Evolutionary conservation across 2,329 filamentous ascomycete species (phyloP).

Genomic region (Biscogniauxia sp.): DNA sequence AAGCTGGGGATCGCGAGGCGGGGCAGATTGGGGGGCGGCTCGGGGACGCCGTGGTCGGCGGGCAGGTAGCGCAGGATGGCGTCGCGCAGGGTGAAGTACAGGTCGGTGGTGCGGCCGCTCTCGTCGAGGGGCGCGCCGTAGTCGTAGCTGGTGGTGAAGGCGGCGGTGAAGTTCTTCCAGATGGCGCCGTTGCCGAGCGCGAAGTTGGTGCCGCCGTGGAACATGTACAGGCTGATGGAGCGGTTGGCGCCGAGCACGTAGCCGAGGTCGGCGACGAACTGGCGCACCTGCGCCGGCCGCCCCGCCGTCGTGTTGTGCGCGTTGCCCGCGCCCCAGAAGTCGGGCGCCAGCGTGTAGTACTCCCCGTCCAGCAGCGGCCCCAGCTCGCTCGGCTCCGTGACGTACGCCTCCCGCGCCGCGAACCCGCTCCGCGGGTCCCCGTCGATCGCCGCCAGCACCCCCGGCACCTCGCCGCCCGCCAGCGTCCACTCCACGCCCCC

Average conservation of each 20-base stretch:
- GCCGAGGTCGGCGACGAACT: constrained; percentile 34
- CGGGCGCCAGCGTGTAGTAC: constrained; percentile 45
- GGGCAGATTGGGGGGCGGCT: constrained; percentile 33
- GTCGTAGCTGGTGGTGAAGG: constrained; percentile 48
- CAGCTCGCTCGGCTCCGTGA: constrained; percentile 40
- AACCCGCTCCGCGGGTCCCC: constrained; percentile 42
- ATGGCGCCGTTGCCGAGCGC: constrained; percentile 46
- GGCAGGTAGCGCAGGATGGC: constrained; percentile 34
- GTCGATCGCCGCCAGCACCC: constrained; percentile 45
- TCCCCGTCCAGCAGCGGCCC: constrained; percentile 48
- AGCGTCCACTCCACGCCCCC: constrained; percentile 43
- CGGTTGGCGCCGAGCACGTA: constrained; percentile 38
- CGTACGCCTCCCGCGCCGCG: constrained; percentile 39
- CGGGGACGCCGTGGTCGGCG: constrained; percentile 32
- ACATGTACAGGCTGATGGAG: constrained; percentile 51
- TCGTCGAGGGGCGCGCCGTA: constrained; percentile 51
- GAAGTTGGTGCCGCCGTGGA: constrained; percentile 52
- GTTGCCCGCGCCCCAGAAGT: constrained; percentile 42
- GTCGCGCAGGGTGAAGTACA: constrained; percentile 41
- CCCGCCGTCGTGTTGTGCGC: constrained; percentile 35
- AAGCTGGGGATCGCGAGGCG: constrained; percentile 36
- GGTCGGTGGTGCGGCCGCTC: constrained; percentile 43
- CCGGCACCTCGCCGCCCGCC: constrained; percentile 41
- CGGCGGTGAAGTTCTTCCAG: constrained; percentile 39
- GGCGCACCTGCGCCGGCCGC: constrained; percentile 20